Evolutionary conservation across 352 stramenopile species (phyloP).

Genomic region (Pseudoperonospora humuli): DNA sequence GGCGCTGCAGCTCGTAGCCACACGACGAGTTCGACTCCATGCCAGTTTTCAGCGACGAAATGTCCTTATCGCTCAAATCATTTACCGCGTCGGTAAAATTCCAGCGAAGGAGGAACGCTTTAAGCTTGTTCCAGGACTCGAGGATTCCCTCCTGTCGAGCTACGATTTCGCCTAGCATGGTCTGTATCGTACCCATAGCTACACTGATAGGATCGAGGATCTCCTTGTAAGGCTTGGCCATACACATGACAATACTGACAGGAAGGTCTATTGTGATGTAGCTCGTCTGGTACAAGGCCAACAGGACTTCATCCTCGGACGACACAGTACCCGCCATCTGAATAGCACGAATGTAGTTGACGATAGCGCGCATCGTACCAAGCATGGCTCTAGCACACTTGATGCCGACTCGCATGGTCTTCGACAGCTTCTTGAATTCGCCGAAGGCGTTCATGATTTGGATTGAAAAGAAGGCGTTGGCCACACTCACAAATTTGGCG

Average conservation of each 20-base stretch:
- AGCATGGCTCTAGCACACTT: constrained; percentile 22
- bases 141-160: constrained; percentile 16
- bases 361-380: constrained; percentile 22
- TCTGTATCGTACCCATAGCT: constrained; percentile 16
- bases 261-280: constrained; percentile 29
- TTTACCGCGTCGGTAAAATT: constrained; percentile 29
- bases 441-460: constrained; percentile 5
- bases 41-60: constrained; percentile 26
- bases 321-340: constrained; percentile 18
- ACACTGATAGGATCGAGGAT: constrained; percentile 22
- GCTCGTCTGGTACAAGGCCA: constrained; percentile 27
- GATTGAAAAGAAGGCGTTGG: constrained; percentile 22
- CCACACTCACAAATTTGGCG: constrained; percentile 11
- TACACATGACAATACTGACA: constrained; percentile 25
- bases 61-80: constrained; percentile 27
- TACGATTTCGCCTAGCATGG: constrained; percentile 17
- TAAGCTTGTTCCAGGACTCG: constrained; percentile 19
- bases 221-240: constrained; percentile 18
- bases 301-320: constrained; percentile 14
- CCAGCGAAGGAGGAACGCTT: constrained; percentile 13
- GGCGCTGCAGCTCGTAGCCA: constrained; percentile 28
- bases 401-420: constrained; percentile 2
- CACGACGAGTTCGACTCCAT: constrained; percentile 28
- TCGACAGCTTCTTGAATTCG: not conserved
- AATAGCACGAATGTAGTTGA: constrained; percentile 22